Percentiles rank a stretch among this genome's conserved stretches.
Conservation (phyloP, 2,329 filamentous ascomycete species). For the Monosporascus cannonballus region DNA sequence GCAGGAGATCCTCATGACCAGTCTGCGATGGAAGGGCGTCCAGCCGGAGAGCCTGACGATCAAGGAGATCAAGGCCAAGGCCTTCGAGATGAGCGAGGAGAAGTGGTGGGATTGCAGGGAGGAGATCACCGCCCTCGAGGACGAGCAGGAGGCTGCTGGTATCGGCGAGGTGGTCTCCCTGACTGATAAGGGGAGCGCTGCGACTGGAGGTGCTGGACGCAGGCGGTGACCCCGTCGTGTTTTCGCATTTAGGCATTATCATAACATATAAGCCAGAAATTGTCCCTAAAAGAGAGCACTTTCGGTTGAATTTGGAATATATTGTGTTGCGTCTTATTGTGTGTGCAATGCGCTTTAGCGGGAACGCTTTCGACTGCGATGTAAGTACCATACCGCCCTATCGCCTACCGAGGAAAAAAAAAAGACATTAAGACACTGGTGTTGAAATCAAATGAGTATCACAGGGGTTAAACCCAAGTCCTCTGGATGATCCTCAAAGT, state of each 20-base stretch:
- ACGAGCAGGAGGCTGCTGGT: conserved; percentile 91
- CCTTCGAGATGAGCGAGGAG: conserved; percentile 86
- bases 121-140: conserved; percentile 84
- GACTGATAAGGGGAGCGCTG: conserved; percentile 60
- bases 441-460: no score
- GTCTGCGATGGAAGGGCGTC: conserved; percentile 60
- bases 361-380: no score
- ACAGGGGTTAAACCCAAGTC: no score
- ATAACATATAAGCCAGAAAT: no score
- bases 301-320: no score
- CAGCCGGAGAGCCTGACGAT: conserved; percentile 63
- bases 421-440: no score
- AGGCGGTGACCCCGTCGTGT: conserved; percentile 16
- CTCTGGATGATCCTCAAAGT: no score
- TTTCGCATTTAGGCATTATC: neutral
- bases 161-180: conserved; percentile 92
- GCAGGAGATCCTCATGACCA: conserved; percentile 80
- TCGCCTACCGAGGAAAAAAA: no score
- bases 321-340: no score
- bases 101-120: conserved; percentile 99
- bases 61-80: conserved; percentile 89
- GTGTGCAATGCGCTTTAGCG: no score
- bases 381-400: no score
- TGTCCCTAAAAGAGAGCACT: no score
- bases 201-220: conserved; percentile 38